These are phyloP conservation scores for Hypholoma fasciculare DNA, from an alignment of 768 basidiomycete species.

Conservation along the genomic window DNA sequence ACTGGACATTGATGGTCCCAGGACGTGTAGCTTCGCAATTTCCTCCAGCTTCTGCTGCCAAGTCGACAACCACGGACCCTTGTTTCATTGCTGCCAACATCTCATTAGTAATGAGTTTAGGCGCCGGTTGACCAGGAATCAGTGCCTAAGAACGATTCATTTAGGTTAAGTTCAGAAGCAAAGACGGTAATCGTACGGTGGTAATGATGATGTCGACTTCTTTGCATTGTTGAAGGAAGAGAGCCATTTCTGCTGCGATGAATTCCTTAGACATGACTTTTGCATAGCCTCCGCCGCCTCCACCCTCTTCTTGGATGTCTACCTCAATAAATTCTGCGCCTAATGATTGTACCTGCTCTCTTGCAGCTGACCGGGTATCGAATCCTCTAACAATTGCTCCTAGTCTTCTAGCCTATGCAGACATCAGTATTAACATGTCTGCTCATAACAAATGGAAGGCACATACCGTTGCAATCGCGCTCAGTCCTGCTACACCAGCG, in stretches of 20 bases:
- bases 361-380: constrained; percentile 81
- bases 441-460: background rate
- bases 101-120: constrained; percentile 80
- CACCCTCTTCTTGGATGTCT: constrained; percentile 75
- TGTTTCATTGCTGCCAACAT: constrained; percentile 93
- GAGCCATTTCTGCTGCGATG: constrained; percentile 83
- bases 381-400: constrained; percentile 90
- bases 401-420: constrained; percentile 66
- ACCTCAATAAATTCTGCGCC: constrained; percentile 93
- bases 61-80: constrained; percentile 85
- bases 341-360: constrained; percentile 88
- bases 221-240: constrained; percentile 86
- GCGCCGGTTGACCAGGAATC: constrained; percentile 85
- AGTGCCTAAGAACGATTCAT: constrained; percentile 51
- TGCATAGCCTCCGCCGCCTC: constrained; percentile 82
- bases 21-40: constrained; percentile 84
- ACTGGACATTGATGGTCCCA: constrained; percentile 65
- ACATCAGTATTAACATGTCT: background rate
- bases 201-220: constrained; percentile 91
- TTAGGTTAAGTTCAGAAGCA: background rate
- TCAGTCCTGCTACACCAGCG: constrained; percentile 86
- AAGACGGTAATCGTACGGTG: constrained; percentile 47
- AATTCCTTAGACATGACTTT: constrained; percentile 92
- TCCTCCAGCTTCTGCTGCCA: constrained; percentile 88
- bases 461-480: constrained; percentile 78